A percentile compares a stretch with the other conserved stretches of the same genome.
phyloP scores from a whole-genome alignment of 2,329 filamentous ascomycete species.

The Cladosporium sp. region DNA sequence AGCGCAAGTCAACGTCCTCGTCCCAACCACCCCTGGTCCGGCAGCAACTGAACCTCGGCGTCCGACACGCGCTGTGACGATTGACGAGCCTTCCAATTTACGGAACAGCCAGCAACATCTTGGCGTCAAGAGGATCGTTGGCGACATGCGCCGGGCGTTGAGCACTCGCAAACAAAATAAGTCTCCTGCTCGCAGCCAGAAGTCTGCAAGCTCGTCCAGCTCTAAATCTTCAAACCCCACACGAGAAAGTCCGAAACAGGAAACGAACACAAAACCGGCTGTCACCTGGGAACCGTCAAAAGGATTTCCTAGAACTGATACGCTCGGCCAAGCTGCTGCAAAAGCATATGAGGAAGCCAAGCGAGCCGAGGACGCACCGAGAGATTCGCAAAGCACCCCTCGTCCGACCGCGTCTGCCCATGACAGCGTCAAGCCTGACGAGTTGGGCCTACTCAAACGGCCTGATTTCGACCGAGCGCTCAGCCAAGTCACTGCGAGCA shows the following conservation, averaged over 20 bases:
- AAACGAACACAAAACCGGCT: constrained; percentile 12
- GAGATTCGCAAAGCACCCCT: constrained; percentile 3
- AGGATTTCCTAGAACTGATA: constrained; percentile 44
- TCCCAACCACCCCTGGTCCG: constrained; percentile 43
- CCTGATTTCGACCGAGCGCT: constrained; percentile 32
- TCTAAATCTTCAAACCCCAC: constrained; percentile 52
- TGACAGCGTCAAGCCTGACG: constrained; percentile 9
- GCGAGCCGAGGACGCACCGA: neutral
- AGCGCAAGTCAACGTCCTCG: constrained; percentile 61
- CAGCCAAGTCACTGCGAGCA: constrained; percentile 66
- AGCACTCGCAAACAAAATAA: constrained; percentile 44
- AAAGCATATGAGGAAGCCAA: constrained; percentile 23
- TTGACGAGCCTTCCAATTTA: constrained; percentile 14
- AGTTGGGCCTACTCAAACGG: constrained; percentile 20
- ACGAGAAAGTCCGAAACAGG: neutral
- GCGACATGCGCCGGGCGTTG: constrained; percentile 75
- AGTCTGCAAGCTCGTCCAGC: constrained; percentile 24
- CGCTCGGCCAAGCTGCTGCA: constrained; percentile 54
- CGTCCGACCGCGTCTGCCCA: neutral
- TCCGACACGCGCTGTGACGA: constrained; percentile 12
- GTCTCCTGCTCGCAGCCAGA: constrained; percentile 16
- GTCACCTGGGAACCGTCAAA: constrained; percentile 23
- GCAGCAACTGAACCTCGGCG: constrained; percentile 13
- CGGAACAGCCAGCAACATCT: constrained; percentile 41
- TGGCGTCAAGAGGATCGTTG: constrained; percentile 79